Evolutionary conservation across 306 rosid genomes (phyloP).

Genomic region (Cicer pinnatifidum): DNA sequence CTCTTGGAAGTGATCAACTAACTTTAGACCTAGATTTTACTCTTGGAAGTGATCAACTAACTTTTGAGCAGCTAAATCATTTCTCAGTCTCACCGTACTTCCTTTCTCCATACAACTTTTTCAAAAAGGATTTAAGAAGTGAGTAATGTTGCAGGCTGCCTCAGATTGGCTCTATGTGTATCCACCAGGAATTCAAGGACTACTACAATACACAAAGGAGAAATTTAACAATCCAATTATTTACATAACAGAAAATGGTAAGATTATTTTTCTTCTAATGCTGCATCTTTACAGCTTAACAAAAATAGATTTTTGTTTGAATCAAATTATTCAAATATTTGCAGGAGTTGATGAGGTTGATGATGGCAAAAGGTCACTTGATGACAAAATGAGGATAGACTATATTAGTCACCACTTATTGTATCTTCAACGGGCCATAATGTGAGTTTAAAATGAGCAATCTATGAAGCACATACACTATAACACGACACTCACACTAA

Average conservation of each 20-base stretch:
- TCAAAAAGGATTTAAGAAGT: conserved; percentile 33
- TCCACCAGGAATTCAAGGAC: conserved; percentile 60
- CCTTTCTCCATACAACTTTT: neutral
- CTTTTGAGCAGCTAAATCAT: neutral
- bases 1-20: neutral
- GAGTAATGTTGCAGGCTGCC: conserved; percentile 48
- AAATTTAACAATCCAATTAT: conserved; percentile 60
- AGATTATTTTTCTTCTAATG: neutral
- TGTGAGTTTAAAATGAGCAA: conserved; percentile 49
- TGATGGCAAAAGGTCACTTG: conserved; percentile 51
- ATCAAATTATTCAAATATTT: conserved; percentile 29
- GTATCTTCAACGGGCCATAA: conserved; percentile 56
- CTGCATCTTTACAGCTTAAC: conserved; percentile 25
- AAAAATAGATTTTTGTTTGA: neutral
- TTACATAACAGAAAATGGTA: conserved; percentile 77
- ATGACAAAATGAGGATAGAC: conserved; percentile 55
- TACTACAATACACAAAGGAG: conserved; percentile 53
- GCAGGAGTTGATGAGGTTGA: conserved; percentile 65
- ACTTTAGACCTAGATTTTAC: neutral
- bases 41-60: neutral
- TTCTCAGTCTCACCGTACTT: neutral
- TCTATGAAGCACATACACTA: neutral
- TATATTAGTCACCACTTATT: conserved; percentile 51
- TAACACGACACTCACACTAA: too few species aligned
- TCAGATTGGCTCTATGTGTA: conserved; percentile 60